phyloP scores from a whole-genome alignment of 805 yeast species.

The Ogataea pilisensis region DNA sequence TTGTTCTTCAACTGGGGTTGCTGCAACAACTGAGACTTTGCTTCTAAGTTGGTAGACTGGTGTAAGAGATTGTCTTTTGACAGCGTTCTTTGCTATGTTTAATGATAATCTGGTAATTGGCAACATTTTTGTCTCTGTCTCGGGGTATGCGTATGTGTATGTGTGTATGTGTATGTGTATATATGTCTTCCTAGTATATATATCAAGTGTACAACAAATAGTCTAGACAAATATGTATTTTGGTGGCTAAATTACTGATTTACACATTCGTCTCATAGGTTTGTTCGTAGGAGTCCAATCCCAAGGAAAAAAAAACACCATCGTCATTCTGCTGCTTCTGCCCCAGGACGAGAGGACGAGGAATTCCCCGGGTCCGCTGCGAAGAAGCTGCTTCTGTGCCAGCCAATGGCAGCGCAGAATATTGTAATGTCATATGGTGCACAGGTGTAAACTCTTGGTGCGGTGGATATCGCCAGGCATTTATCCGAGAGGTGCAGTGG shows the following conservation, averaged over 20 bases:
- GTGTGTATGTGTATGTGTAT: not conserved
- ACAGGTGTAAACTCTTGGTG: not conserved
- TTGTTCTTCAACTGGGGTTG: conserved; percentile 57
- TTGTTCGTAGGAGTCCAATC: no score
- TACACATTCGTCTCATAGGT: no score
- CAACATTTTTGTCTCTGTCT: conserved; percentile 7
- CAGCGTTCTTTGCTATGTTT: conserved; percentile 11
- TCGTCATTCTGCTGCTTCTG: not conserved
- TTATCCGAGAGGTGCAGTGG: no score
- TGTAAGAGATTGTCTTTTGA: conserved; percentile 14
- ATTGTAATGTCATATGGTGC: conserved; percentile 2
- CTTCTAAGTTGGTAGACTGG: conserved; percentile 26
- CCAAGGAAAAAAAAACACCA: not conserved
- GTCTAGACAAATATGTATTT: no score
- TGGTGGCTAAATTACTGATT: no score
- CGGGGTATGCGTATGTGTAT: not conserved
- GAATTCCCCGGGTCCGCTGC: conserved; percentile 10
- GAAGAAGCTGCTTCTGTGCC: no score
- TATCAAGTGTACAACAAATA: no score
- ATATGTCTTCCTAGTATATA: not conserved
- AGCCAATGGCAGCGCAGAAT: conserved; percentile 8
- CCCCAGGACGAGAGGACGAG: no score
- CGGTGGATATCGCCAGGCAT: no score
- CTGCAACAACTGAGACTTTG: conserved; percentile 42
- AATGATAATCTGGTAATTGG: conserved; percentile 20